Evolutionary conservation across 1,139 yeast species (phyloP).

Genomic region (Debaryomyces udenii): DNA sequence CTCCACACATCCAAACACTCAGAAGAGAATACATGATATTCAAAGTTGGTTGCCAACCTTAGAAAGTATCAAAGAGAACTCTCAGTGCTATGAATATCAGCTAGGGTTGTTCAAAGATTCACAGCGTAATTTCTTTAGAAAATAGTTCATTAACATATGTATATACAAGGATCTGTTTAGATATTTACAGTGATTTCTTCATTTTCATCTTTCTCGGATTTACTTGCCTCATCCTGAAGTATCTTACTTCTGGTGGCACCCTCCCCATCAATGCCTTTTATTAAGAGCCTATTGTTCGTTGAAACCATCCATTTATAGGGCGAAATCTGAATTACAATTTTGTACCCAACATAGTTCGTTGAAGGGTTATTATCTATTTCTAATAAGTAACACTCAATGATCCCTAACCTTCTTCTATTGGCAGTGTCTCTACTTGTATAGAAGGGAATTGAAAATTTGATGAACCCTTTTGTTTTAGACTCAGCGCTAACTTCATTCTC

Average conservation of each 20-base stretch:
- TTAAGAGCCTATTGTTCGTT: conserved; percentile 13
- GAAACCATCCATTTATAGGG: conserved; percentile 20
- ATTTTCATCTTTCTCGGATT: conserved; percentile 8
- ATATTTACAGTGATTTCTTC: conserved; percentile 16
- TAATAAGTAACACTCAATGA: conserved; percentile 35
- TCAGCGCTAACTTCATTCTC: not conserved
- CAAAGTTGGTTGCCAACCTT: conserved; percentile 75
- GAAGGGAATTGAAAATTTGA: conserved; percentile 40
- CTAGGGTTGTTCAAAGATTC: conserved; percentile 23
- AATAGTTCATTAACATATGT: conserved; percentile 1
- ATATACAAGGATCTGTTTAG: conserved; percentile 8
- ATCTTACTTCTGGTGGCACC: conserved; percentile 21
- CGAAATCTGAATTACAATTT: conserved; percentile 30
- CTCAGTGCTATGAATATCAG: conserved; percentile 33
- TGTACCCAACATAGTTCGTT: conserved; percentile 20
- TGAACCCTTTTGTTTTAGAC: conserved; percentile 20
- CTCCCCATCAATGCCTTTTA: conserved; percentile 16
- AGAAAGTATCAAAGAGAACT: conserved; percentile 38
- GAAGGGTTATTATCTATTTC: conserved; percentile 20
- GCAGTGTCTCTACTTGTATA: conserved; percentile 23
- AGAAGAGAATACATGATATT: conserved; percentile 70
- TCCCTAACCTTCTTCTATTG: conserved; percentile 32
- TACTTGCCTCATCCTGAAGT: conserved; percentile 12
- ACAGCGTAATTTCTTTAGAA: conserved; percentile 23
- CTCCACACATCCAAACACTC: conserved; percentile 90